These are phyloP conservation scores for Garcia nutans DNA, from an alignment of 345 rosid species.

Conservation along the genomic window DNA sequence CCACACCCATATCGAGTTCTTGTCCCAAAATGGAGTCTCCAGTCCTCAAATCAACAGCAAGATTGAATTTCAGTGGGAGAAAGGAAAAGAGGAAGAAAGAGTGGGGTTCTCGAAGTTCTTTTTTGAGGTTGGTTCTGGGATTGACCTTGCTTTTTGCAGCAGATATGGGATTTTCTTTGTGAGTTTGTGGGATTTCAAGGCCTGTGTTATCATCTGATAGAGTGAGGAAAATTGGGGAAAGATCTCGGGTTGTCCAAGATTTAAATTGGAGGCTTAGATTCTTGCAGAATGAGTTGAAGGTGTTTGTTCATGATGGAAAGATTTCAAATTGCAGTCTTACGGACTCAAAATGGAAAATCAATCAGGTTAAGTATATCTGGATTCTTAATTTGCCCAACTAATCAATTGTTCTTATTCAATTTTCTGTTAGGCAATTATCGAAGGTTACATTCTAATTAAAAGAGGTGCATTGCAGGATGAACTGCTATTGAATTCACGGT, in stretches of 20 bases:
- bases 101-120: constrained; percentile 1
- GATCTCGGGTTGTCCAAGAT: constrained; percentile 38
- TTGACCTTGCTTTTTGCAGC: constrained; percentile 40
- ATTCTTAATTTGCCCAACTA: not conserved
- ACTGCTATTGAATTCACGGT: constrained; percentile 52
- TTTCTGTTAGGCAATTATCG: not conserved
- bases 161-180: constrained; percentile 48
- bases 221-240: constrained; percentile 48
- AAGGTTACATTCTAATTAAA: not conserved
- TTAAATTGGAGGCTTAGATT: constrained; percentile 44
- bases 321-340: constrained; percentile 51
- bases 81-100: constrained; percentile 19
- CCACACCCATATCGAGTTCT: constrained; percentile 57
- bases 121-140: constrained; percentile 33
- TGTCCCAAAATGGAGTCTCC: constrained; percentile 37
- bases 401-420: not conserved
- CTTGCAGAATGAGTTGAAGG: constrained; percentile 49
- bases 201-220: constrained; percentile 45
- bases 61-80: constrained; percentile 9
- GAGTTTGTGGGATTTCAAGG: constrained; percentile 34
- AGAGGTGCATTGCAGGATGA: constrained; percentile 45
- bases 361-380: constrained; percentile 47
- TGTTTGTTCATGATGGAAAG: constrained; percentile 31
- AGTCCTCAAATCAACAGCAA: constrained; percentile 42
- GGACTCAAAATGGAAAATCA: constrained; percentile 58